Evolutionary conservation across 768 basidiomycete genomes (phyloP), one percentile per base, ranked within the genome.

Genomic region (Trametes sanguinea): DNA sequence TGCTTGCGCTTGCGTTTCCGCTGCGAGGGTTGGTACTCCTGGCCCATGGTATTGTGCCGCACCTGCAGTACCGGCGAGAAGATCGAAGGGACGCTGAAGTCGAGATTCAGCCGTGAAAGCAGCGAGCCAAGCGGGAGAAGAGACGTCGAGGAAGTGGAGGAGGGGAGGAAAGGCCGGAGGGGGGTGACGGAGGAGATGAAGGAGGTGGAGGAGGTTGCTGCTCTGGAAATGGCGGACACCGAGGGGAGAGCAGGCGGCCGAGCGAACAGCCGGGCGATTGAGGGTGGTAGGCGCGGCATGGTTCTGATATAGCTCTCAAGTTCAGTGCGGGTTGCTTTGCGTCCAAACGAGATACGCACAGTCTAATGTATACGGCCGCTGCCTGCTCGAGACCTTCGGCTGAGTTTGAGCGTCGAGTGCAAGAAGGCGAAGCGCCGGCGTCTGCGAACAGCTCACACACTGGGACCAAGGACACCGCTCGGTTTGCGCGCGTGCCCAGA

Each of bases 11-110:
- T 98, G 67, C 95, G 79, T 71, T 91, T 92, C 44, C 95, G 83
- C 74, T 96, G 94, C 0, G 91, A 94, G n/a, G 95, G 95, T 73
- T 98, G 95, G 69, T 98, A 98, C 75, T 95, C 93, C n/a, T 85
- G 83, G 46, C 95, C 95, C 46, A 85, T 84, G 32, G 88, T 82
- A 33, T 79, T 79, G 71, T 82, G 86, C 6, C 94, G 87, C 43
- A 82, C 75, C 67, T 88, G 85, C 35, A 80, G 74, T 7, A 82
- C 70, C 2, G 79, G 74, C 43, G 76, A 71, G 62, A 79, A 73
- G 48, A 79, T 66, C 27, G 79, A 74, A 2, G 80, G 78, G 33
- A 62, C 54, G 6, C 53, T 17, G 44, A 47, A 17, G 51, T 40
- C 58, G 57, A 62, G 65, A 39, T 42, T 58, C 50, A 62, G 37